These are phyloP conservation scores for Bipolaris zeicola DNA, from an alignment of 2,329 filamentous ascomycete genomes.

Conservation along the genomic window DNA sequence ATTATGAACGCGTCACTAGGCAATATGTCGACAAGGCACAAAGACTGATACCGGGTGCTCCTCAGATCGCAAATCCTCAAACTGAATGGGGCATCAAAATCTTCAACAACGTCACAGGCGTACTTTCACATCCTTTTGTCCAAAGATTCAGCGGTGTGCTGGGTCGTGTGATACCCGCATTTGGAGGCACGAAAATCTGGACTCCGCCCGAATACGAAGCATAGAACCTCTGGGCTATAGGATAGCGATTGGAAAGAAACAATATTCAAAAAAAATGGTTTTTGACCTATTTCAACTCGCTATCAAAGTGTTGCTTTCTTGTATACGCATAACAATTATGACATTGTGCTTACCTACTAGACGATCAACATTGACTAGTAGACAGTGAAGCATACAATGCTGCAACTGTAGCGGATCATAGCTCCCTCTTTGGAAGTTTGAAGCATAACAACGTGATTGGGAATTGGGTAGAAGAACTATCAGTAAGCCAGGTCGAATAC, in stretches of 20 bases:
- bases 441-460: too few species aligned
- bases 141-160: slow-evolving; percentile 17
- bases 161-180: slow-evolving; percentile 22
- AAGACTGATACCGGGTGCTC: slow-evolving; percentile 31
- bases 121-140: slow-evolving; percentile 20
- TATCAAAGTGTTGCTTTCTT: too few species aligned
- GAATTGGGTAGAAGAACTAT: too few species aligned
- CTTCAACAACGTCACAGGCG: slow-evolving; percentile 23
- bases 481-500: not conserved
- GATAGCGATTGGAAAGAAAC: too few species aligned
- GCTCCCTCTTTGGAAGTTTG: too few species aligned
- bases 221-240: not conserved
- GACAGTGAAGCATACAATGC: too few species aligned
- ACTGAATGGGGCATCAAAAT: slow-evolving; percentile 30
- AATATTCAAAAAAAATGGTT: too few species aligned
- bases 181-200: slow-evolving; percentile 20
- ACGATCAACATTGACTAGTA: too few species aligned
- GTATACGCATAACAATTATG: too few species aligned
- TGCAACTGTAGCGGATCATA: too few species aligned
- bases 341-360: too few species aligned
- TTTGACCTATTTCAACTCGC: too few species aligned
- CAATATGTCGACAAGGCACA: slow-evolving; percentile 33
- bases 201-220: slow-evolving; percentile 30
- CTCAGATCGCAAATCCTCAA: slow-evolving; percentile 33
- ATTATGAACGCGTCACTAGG: slow-evolving; percentile 28